A percentile compares a stretch with the other conserved stretches of the same genome.
These are phyloP conservation scores for Asterochloris erici DNA, from an alignment of 139 green algal species.

Conservation along the genomic window DNA sequence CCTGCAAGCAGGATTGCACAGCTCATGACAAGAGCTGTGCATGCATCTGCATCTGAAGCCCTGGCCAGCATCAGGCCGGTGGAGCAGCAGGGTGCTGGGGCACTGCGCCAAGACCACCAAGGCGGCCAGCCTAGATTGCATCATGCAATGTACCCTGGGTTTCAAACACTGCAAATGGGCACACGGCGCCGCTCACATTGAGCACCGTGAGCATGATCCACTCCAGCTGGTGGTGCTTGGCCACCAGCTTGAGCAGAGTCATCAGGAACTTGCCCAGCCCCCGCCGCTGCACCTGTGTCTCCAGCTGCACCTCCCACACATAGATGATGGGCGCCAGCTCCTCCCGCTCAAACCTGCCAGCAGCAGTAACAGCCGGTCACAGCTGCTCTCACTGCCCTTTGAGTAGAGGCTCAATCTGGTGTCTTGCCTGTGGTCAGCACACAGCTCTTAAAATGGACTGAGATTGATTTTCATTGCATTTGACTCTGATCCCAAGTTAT, in stretches of 20 bases:
- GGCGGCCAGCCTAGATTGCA: neutral
- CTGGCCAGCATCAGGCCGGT: neutral
- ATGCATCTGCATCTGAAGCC: neutral
- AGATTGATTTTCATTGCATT: too few relatives aligned
- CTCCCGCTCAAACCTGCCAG: constrained; percentile 35
- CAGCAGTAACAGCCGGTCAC: neutral
- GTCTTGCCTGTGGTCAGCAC: too few relatives aligned
- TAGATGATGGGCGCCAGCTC: constrained; percentile 28
- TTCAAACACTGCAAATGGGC: neutral
- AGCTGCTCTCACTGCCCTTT: neutral
- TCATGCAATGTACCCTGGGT: neutral
- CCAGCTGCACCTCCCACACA: constrained; percentile 34
- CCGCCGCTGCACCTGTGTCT: neutral
- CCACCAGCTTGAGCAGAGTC: constrained; percentile 32
- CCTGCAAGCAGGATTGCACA: neutral
- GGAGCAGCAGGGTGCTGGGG: neutral
- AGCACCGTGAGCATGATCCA: constrained; percentile 15
- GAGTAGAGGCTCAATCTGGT: too few relatives aligned
- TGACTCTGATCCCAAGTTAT: too few relatives aligned
- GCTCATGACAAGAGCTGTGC: neutral
- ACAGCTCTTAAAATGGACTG: too few relatives aligned
- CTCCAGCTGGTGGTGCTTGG: constrained; percentile 11
- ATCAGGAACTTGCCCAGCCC: constrained; percentile 33
- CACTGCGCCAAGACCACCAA: neutral
- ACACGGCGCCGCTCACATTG: neutral